These are phyloP conservation scores for Aspergillus tamarii DNA, from an alignment of 2,329 filamentous ascomycete species.

Conservation along the genomic window DNA sequence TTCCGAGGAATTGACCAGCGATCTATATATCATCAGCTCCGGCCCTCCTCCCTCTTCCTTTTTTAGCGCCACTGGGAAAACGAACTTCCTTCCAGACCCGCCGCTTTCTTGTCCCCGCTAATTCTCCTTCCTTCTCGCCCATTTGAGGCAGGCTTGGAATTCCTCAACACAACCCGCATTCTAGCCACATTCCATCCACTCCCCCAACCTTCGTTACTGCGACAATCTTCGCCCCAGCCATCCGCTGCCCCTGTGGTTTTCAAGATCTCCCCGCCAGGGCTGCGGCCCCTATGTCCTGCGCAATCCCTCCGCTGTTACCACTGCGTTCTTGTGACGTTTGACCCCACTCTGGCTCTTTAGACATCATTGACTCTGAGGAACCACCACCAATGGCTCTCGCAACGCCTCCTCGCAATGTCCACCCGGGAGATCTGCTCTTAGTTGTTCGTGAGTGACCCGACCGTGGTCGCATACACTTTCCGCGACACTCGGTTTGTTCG, in stretches of 20 bases:
- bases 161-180: conserved; percentile 1
- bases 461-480: conserved; percentile 15
- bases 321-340: conserved; percentile 10
- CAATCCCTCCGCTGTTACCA: conserved; percentile 22
- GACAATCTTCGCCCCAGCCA: conserved; percentile 2
- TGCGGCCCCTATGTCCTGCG: conserved; percentile 36
- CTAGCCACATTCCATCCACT: conserved; percentile 1
- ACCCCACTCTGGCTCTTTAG: conserved; percentile 18
- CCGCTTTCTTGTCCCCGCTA: conserved; percentile 1
- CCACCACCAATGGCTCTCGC: conserved; percentile 34
- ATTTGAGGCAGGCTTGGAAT: neutral
- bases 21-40: conserved; percentile 23
- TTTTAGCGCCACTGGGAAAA: conserved; percentile 11
- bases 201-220: neutral
- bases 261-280: conserved; percentile 24
- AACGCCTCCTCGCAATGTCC: conserved; percentile 40
- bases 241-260: conserved; percentile 6
- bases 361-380: conserved; percentile 15
- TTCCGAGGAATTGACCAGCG: neutral
- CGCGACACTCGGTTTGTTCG: conserved; percentile 10
- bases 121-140: neutral
- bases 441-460: conserved; percentile 49
- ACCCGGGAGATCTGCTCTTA: conserved; percentile 47
- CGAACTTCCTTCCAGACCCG: conserved; percentile 5
- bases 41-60: conserved; percentile 17